Evolutionary conservation across 179 eudicot species (phyloP), one percentile per base, ranked within the genome.

Genomic region (Pouteria campechiana): DNA sequence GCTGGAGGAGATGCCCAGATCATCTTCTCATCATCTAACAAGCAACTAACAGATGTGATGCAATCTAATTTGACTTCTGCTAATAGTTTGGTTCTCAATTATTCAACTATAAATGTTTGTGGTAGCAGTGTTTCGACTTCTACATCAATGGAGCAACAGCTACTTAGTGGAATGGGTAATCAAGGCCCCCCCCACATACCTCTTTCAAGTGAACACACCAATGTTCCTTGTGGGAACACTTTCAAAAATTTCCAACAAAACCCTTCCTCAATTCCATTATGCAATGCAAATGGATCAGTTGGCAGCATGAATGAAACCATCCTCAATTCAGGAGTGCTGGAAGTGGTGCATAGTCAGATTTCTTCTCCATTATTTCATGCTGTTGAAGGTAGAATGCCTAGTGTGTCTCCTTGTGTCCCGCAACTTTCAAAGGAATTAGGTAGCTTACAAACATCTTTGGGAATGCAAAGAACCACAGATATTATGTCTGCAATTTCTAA

Each of bases 381-480:
- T 18, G 45, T 10, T 15, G 25, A 2, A 3, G 16, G 28, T 25
- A 12, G 3, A n/a, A n/a, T n/a, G n/a, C n/a, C n/a, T n/a, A n/a
- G n/a, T n/a, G n/a, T n/a, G n/a, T n/a, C n/a, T n/a, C n/a, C n/a
- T n/a, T n/a, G n/a, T n/a, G n/a, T n/a, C n/a, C n/a, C n/a, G n/a
- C n/a, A n/a, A n/a, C 38, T 14, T 34, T 44, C 18, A 13, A 45
- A 21, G 9, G 35, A 17, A 13, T 27, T 54, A 10, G 46, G 19
- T 46, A 39, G 23, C 32, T 39, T 25, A 40, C 15, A 42, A 2
- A 15, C 57, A 27, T 39, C 54, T 17, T 56, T 55, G 7, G 68
- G 60, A 31, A 43, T 51, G 27, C 56, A 53, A 32, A 44, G 29
- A 30, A 45, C 52, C 10, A 32, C 29, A 27, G 54, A 63, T 54